Base-by-base conservation (phyloP, 2,329 filamentous ascomycete species). In the Clarireedia hainanense region DNA sequence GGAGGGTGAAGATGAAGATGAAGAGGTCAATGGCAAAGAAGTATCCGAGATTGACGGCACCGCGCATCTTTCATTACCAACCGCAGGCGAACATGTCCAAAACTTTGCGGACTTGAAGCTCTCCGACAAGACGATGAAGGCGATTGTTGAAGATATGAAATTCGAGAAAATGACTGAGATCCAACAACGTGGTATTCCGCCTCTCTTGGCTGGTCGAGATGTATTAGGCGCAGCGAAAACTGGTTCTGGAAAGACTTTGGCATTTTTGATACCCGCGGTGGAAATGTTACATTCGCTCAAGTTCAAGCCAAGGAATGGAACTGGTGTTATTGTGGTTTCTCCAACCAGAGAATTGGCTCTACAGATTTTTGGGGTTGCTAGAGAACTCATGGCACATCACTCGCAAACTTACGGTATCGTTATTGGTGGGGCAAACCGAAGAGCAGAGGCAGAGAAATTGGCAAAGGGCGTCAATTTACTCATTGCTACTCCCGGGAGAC, bases 81-180 rank as follows among this genome's bases (percentile, higher is more conserved):
- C 30, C 26, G 58, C 58, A 20, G 60, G 61, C 15, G 47, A 50
- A 43, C 48, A 59, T 1, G 52, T 60, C 46, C 53, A 61, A 6
- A 51, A 61, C 46, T 70, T 70, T 56, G 61, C 62, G 5, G 67
- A 97, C 62, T 77, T 99, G 60, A 88, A 88, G 54, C 80, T 99
- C 10, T 94, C 89, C 1, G 87, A 91, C 24, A 91, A 89, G 73
- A 96, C 91, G 0, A 87, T 91, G 79, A 84, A 87, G 74, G 91
- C 91, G 7, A 91, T 96, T 15, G 64, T 66, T 68, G 74, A 85
- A 57, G 89, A 88, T 61, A 97, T 99, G 92, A 88, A 88, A 14
- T 96, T 97, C 70, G 85, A 88, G 67, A 91, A 80, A 48, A 96
- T 99, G 91, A 97, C 94, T 0, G 89, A 94, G 70, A 96, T 97